A percentile compares a stretch with the other conserved stretches of the same genome.
These are phyloP conservation scores for Acer yangbiense DNA, from an alignment of 345 rosid genomes.

Conservation along the genomic window DNA sequence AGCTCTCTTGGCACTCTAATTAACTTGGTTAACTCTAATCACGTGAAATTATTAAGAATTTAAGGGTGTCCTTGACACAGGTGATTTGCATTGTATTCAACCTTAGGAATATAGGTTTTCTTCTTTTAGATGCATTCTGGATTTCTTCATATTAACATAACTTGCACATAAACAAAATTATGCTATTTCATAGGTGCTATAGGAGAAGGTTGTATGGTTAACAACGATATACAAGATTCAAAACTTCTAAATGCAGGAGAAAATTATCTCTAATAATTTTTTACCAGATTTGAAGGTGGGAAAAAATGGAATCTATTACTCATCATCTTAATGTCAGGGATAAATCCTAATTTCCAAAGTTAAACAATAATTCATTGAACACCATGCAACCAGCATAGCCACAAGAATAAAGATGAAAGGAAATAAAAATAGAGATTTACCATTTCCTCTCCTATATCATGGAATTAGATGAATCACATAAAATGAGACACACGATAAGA, in stretches of 20 bases:
- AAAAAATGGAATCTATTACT: background rate
- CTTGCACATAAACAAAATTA: background rate
- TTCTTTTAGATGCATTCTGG: background rate
- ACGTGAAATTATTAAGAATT: background rate
- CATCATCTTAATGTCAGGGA: background rate
- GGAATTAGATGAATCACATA: background rate
- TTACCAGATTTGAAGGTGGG: background rate
- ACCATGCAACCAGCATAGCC: background rate
- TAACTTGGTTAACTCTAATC: background rate
- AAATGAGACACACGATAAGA: background rate
- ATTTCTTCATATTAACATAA: background rate
- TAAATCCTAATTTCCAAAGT: background rate
- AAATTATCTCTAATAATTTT: background rate
- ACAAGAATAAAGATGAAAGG: background rate
- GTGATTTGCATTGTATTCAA: background rate
- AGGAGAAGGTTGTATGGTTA: background rate
- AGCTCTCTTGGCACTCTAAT: background rate
- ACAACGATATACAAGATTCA: background rate
- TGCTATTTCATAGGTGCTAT: background rate
- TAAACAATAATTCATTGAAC: slow-evolving; percentile 13
- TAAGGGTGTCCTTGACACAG: background rate
- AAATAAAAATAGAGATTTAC: background rate
- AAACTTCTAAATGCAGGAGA: background rate
- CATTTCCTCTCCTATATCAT: background rate
- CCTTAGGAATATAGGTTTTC: background rate